These are phyloP conservation scores for Cymbopogon citratus DNA, from an alignment of 176 grass and related monocot genomes.

Conservation along the genomic window DNA sequence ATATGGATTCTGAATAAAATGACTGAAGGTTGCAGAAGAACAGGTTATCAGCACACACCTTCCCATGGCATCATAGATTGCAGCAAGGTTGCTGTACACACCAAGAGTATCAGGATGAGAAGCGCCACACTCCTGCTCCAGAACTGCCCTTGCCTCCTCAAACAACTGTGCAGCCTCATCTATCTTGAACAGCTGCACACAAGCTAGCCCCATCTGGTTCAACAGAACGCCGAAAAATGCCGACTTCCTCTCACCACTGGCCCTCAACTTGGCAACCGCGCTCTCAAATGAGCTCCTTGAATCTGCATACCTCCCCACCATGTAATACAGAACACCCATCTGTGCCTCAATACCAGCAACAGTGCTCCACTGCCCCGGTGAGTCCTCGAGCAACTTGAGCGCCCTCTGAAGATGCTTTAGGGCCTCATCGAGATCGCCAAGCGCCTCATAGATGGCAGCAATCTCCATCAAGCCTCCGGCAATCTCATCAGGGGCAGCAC, in stretches of 20 bases:
- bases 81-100: constrained; percentile 92
- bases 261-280: constrained; percentile 69
- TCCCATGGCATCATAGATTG: constrained; percentile 98
- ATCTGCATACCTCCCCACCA: constrained; percentile 75
- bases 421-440: constrained; percentile 82
- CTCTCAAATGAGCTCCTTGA: constrained; percentile 77
- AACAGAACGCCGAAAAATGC: constrained; percentile 91
- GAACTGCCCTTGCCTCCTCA: constrained; percentile 79
- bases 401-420: constrained; percentile 86
- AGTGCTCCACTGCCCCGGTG: constrained; percentile 85
- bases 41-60: constrained; percentile 34
- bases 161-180: constrained; percentile 93
- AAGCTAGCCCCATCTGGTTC: constrained; percentile 96
- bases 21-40: not conserved
- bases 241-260: constrained; percentile 76
- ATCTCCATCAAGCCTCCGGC: constrained; percentile 87
- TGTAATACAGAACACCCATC: constrained; percentile 91
- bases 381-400: constrained; percentile 70
- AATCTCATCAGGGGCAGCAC: constrained; percentile 77
- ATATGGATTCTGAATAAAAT: not conserved
- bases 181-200: constrained; percentile 96
- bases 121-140: constrained; percentile 80
- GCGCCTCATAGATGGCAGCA: constrained; percentile 79
- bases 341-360: constrained; percentile 96
- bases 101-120: constrained; percentile 84